Base-by-base conservation (phyloP, 192 early-diverging fungal species). In the Entrophospora sp. region DNA sequence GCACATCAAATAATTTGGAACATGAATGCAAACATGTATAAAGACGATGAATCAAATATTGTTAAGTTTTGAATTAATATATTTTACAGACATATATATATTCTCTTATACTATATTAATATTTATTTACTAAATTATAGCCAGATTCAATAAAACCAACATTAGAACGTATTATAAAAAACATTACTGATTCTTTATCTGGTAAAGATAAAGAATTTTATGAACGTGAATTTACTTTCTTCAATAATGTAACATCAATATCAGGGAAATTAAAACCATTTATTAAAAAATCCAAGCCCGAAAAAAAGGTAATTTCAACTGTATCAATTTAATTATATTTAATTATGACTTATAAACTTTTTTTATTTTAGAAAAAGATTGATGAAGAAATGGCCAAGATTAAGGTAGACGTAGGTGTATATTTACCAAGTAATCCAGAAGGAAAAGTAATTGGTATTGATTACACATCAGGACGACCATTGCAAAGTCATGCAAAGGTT, bases 1-100 rank as follows among this genome's bases (percentile, higher is more conserved):
- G 96, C 97, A 28, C 97, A 99, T 76, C 97, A 99, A 79, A 97
- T 99, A 53, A 96, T 99, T 52, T 99, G 97, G 97, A 99, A 99
- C 74, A 99, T 99, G 97, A 90, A 97, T 25, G 97, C 97, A 49
- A 99, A 99, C 77, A 94, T 77, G 75, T 77, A 61, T 66, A 77
- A 74, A 71, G 75, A 77, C 66, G 73, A 77, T 63, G 69, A 74
- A 68, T 68, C 62, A 18, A 42, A 58, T 20, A 62, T 73, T 31
- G 64, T 66, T 55, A 42, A 34, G 28, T 9, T 62, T 38, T 30
- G 8, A 28, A 38, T 40, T 28, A 35, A 61, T 2, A 61, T 52
- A 57, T 37, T 57, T 22, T 36, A 35, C 5, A 9, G 22, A 37
- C n/a, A n/a, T n/a, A n/a, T n/a, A n/a, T n/a, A n/a, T n/a, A n/a